phyloP scores from a whole-genome alignment of 1,284 basidiomycete genomes.

The Rhodotorula sp. region DNA sequence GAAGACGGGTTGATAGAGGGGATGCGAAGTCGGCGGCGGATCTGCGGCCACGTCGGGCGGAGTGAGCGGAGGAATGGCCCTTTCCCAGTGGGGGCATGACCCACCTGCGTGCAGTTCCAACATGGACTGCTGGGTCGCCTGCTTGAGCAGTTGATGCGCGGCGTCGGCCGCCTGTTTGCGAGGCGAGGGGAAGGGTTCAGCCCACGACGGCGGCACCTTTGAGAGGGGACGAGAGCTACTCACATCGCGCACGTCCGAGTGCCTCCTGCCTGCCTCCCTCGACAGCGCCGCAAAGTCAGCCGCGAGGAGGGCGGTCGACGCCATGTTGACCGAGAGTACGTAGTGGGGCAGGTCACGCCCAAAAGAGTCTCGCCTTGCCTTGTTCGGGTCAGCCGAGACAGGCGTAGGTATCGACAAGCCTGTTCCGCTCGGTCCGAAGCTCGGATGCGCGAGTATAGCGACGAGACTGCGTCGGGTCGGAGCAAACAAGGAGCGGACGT shows the following conservation, averaged over 20 bases:
- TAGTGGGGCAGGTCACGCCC: too few species aligned
- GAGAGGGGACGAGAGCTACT: constrained; percentile 54
- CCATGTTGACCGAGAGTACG: background rate
- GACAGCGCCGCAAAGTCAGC: constrained; percentile 61
- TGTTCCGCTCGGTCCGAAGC: too few species aligned
- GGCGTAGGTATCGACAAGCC: too few species aligned
- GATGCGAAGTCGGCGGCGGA: constrained; percentile 46
- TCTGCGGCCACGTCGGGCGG: background rate
- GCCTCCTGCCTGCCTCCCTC: constrained; percentile 73
- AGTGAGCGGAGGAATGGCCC: constrained; percentile 53
- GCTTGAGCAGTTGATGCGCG: constrained; percentile 42
- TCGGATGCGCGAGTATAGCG: too few species aligned
- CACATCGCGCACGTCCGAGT: constrained; percentile 80
- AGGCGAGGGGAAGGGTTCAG: too few species aligned
- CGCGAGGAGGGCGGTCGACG: constrained; percentile 3
- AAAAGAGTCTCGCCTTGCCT: too few species aligned
- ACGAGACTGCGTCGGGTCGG: too few species aligned
- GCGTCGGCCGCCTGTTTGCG: constrained; percentile 45
- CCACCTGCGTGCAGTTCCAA: constrained; percentile 37
- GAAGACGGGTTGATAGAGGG: constrained; percentile 77
- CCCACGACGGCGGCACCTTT: too few species aligned
- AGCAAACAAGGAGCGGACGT: too few species aligned
- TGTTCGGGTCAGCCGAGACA: too few species aligned
- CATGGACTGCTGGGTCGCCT: constrained; percentile 37
- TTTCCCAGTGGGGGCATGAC: too few species aligned